Base-by-base conservation (phyloP, 495 filamentous ascomycete genomes). In the Patellaria atrata region DNA sequence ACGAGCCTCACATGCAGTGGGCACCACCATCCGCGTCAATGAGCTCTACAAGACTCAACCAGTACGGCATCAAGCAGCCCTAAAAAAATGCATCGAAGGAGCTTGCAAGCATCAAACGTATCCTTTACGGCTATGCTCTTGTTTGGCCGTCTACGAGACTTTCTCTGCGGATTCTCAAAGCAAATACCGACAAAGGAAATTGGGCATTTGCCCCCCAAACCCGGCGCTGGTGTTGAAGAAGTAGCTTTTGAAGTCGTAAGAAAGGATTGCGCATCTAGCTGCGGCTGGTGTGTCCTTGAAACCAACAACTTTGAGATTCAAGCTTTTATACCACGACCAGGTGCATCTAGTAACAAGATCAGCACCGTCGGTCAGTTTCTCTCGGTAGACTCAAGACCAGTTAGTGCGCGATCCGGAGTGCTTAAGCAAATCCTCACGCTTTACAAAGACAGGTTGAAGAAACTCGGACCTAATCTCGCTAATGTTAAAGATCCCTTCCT, bases 41-140 rank as follows among this genome's bases (percentile, higher is more conserved):
- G 64, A 73, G 16, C 70, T 94, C 38, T 74, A 92, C 43, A 69
- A 71, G 27, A 51, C 56, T 15, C 54, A 82, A 4, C 86, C 87
- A 5, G 87, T 94, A 13, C 68, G 89, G 33, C 64, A 68, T 47
- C 75, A 85, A 51, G 59, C 65, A 4, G 62, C 65, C 8, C 38
- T 75, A 27, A 86, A 79, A 48, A 62, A 68, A 20, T 59, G n/a
- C 73, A 0, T 25, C 61, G 7, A 89, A 75, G 48, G 71, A 58
- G 1, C 45, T 91, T 6, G 41, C 58, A 1, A 74, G 65, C 31
- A 66, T 89, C 24, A 82, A 75, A 48, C 65, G 67, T 21, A 51
- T 82, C 24, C 46, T 96, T 12, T 71, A 82, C 51, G 59, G 70
- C 1, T 94, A 93, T 53, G 77, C 76, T 2, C 61, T 94, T 33